phyloP scores from a whole-genome alignment of 2,329 filamentous ascomycete genomes.

The Alternaria sp. region DNA sequence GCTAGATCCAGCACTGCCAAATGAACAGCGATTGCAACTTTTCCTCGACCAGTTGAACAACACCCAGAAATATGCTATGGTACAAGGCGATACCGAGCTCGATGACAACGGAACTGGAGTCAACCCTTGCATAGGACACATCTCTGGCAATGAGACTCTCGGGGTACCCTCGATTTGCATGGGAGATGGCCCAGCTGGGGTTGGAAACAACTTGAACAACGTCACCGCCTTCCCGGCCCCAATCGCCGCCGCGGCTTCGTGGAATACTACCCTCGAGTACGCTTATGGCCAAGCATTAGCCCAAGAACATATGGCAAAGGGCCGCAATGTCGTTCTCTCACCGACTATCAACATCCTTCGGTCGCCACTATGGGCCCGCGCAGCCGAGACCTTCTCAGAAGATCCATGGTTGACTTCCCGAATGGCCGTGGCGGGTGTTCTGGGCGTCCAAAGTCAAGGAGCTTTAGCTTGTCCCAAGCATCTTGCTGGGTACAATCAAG shows the following conservation, averaged over 20 bases:
- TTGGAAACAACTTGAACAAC: slow-evolving; percentile 2
- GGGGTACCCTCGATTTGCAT: slow-evolving; percentile 6
- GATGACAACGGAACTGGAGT: slow-evolving; percentile 3
- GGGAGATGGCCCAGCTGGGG: slow-evolving; percentile 5
- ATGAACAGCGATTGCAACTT: background rate
- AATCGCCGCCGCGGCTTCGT: background rate
- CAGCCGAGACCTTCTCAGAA: slow-evolving; percentile 13
- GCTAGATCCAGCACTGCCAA: background rate
- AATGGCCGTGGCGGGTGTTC: slow-evolving; percentile 1
- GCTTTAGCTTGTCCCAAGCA: slow-evolving; percentile 59
- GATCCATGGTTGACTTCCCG: slow-evolving; percentile 3
- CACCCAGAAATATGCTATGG: slow-evolving; percentile 7
- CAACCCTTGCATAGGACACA: slow-evolving; percentile 6
- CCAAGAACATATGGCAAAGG: slow-evolving; percentile 1
- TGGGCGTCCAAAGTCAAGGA: slow-evolving; percentile 56
- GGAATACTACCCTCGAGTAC: background rate
- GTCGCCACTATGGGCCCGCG: slow-evolving; percentile 12
- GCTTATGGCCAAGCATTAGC: slow-evolving; percentile 1
- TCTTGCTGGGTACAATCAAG: slow-evolving; percentile 51
- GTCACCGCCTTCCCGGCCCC: slow-evolving; percentile 1
- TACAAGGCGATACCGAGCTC: slow-evolving; percentile 5
- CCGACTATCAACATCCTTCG: slow-evolving; percentile 36
- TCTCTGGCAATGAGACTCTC: background rate
- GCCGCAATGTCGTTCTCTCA: slow-evolving; percentile 4
- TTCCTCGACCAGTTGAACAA: slow-evolving; percentile 2